Conservation (phyloP, 257 asterid species). For the Nicotiana paniculata region DNA sequence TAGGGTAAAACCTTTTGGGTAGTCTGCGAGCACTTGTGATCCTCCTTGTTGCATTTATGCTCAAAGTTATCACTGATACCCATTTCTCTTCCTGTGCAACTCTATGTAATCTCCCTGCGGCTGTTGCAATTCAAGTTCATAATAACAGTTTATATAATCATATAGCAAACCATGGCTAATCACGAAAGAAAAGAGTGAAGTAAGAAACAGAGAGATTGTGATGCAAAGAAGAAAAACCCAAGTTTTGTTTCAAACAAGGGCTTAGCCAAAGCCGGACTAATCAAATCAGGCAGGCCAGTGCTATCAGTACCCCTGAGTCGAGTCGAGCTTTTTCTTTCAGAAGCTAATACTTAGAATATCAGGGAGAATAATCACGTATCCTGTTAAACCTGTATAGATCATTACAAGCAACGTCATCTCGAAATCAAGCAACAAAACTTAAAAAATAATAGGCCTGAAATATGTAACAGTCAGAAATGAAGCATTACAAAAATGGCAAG, state of each 20-base stretch:
- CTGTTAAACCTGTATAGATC: conserved; percentile 10
- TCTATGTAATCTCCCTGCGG: conserved; percentile 96
- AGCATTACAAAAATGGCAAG: neutral
- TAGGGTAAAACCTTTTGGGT: conserved; percentile 49
- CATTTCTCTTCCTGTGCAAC: conserved; percentile 72
- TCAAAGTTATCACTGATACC: conserved; percentile 81
- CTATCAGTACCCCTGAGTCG: too few relatives aligned
- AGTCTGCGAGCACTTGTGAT: conserved; percentile 65
- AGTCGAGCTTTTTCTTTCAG: too few relatives aligned
- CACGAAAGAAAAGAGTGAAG: neutral
- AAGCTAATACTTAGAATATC: neutral
- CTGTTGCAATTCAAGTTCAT: conserved; percentile 25
- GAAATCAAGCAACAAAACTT: neutral
- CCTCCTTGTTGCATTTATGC: conserved; percentile 88
- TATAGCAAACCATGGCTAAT: neutral
- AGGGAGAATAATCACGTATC: neutral
- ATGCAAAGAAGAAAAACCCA: neutral
- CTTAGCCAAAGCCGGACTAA: too few relatives aligned
- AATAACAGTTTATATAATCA: neutral
- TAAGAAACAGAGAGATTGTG: neutral
- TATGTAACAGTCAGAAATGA: neutral
- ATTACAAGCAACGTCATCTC: conserved; percentile 8
- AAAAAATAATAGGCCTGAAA: neutral
- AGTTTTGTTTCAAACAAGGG: too few relatives aligned
- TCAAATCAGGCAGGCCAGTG: too few relatives aligned